Percentiles rank a stretch among this genome's conserved stretches.
phyloP scores from a whole-genome alignment of 257 asterid genomes.

The Solanum piurae region DNA sequence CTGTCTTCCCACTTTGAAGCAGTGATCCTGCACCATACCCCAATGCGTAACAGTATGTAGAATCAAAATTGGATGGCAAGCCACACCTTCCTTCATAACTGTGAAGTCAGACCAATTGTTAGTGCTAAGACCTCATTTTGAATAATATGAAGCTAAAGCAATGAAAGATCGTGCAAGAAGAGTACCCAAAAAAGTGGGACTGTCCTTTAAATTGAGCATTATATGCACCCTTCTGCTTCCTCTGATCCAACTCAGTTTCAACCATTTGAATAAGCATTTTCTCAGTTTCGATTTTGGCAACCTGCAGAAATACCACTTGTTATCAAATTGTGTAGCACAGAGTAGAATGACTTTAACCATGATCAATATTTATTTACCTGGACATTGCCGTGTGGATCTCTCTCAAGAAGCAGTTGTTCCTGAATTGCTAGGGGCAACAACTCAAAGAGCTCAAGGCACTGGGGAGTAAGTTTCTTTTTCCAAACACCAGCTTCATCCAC shows the following conservation, averaged over 20 bases:
- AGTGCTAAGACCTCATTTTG: background rate
- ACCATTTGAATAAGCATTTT: conserved; percentile 99
- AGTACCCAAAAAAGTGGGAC: conserved; percentile 91
- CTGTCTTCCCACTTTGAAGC: conserved; percentile 77
- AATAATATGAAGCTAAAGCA: background rate
- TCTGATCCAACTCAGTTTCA: conserved; percentile 72
- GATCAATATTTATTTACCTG: conserved; percentile 34
- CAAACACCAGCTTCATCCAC: conserved; percentile 94
- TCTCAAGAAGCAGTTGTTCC: conserved; percentile 93
- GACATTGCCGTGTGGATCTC: conserved; percentile 99
- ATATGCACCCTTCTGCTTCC: conserved; percentile 56
- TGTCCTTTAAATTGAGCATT: conserved; percentile 77
- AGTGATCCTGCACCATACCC: conserved; percentile 80
- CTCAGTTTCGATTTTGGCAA: conserved; percentile 92
- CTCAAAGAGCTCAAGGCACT: conserved; percentile 69
- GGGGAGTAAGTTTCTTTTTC: conserved; percentile 74
- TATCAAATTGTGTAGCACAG: background rate
- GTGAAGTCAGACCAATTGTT: background rate
- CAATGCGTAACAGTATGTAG: conserved; percentile 76
- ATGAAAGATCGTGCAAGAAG: background rate
- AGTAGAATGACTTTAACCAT: background rate
- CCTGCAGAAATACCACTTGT: conserved; percentile 29
- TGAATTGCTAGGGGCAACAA: conserved; percentile 79
- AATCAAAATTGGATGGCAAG: conserved; percentile 85
- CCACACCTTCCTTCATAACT: conserved; percentile 98